Percentiles rank a stretch among this genome's conserved stretches.
Conservation (phyloP, 2,329 filamentous ascomycete genomes). For the Colletotrichum euphorbiae region DNA sequence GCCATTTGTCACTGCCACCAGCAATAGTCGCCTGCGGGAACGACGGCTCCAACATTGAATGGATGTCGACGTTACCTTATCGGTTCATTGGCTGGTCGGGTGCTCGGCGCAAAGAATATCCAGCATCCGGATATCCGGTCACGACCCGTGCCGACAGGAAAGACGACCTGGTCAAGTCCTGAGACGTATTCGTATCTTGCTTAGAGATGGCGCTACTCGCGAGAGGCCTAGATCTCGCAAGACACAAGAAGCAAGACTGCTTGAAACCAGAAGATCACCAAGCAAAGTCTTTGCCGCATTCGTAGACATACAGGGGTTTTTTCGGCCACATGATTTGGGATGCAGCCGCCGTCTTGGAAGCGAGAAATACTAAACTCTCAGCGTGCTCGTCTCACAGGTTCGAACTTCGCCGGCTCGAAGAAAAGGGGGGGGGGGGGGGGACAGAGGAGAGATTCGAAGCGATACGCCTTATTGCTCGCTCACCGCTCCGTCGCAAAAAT, state of each 20-base stretch:
- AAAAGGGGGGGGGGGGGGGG: no score
- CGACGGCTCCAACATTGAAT: slow-evolving; percentile 23
- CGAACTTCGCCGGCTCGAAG: no score
- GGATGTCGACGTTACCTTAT: not conserved
- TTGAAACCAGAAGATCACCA: slow-evolving; percentile 38
- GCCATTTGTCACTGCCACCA: slow-evolving; percentile 16
- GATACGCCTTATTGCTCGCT: slow-evolving; percentile 40
- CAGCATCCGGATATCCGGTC: slow-evolving; percentile 21
- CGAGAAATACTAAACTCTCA: slow-evolving; percentile 14
- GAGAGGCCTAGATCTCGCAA: slow-evolving; percentile 13
- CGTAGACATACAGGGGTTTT: slow-evolving; percentile 28
- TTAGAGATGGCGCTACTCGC: slow-evolving; percentile 21
- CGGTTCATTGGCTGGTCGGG: slow-evolving; percentile 9
- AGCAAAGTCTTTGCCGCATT: slow-evolving; percentile 26
- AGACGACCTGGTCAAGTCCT: not conserved
- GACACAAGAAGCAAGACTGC: slow-evolving; percentile 25
- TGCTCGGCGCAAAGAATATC: slow-evolving; percentile 28
- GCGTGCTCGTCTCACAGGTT: slow-evolving; percentile 24
- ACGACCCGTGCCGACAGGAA: not conserved
- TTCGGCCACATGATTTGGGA: slow-evolving; percentile 31
- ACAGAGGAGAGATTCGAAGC: not conserved
- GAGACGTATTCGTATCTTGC: slow-evolving; percentile 12
- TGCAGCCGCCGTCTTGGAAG: slow-evolving; percentile 17
- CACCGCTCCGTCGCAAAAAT: slow-evolving; percentile 40
- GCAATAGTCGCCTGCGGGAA: slow-evolving; percentile 10